Evolutionary conservation across 257 asterid species (phyloP), one percentile per base, ranked within the genome.

Genomic region (Solanum lignicaule): DNA sequence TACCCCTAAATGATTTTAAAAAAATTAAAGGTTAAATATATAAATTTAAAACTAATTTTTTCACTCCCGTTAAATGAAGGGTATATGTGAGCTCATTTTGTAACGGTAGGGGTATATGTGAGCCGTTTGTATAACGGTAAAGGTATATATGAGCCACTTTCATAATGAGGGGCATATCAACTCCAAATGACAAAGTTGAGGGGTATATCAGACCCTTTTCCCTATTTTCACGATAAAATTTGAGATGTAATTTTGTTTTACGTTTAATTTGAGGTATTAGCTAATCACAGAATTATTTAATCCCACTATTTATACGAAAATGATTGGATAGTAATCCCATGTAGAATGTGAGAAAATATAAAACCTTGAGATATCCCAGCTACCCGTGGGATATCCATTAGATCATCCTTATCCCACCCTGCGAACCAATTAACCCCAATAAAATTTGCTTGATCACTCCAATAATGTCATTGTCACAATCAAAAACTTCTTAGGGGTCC

Each of bases 231-330:
- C 48, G 0, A 41, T 41, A 41, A 41, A 41, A 9, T 62, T 62
- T 9, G 0, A 23, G 3, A 9, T 62, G 46, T 23, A 9, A 23
- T 23, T 9, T 23, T 23, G 2, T 62, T n/a, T 62, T 12, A 62
- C 23, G 3, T 9, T 23, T 60, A 8, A 0, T 60, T 60, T 23
- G 1, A 23, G 0, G 1, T n/a, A 23, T 23, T 23, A 62, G 5
- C 1, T 23, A 9, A 9, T 23, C 1, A n/a, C 0, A 1, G 3
- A 62, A 62, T 2, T 0, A 62, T 9, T 62, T 62, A 1, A 62
- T 62, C 13, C 13, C 13, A 23, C 6, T 60, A 9, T 52, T 16
- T 52, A 6, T 52, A 55, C 10, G n/a, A 18, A 60, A 60, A 60
- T 60, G 29, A 60, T 58, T 0, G 12, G 9, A 58, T 58, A 58